These are phyloP conservation scores for Aspergillus novoparasiticus DNA, from an alignment of 2,329 filamentous ascomycete genomes.

Conservation along the genomic window DNA sequence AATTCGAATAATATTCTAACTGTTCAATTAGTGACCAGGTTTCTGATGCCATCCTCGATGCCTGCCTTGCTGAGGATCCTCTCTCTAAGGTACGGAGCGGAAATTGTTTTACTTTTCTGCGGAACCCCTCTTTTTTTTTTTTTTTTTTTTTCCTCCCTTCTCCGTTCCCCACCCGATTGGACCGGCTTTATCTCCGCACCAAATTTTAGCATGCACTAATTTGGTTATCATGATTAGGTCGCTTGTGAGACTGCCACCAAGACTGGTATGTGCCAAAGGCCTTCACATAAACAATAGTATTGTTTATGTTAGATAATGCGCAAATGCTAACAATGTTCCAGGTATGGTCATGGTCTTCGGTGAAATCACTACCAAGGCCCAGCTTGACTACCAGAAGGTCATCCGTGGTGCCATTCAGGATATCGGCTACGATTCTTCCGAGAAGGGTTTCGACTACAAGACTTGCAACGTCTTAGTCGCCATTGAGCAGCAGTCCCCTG, in stretches of 20 bases:
- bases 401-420: slow-evolving; percentile 95
- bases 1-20: slow-evolving; percentile 14
- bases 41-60: slow-evolving; percentile 97
- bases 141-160: slow-evolving; percentile 8
- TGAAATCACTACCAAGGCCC: slow-evolving; percentile 97
- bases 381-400: slow-evolving; percentile 96
- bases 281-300: neutral
- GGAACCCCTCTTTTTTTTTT: slow-evolving; percentile 5
- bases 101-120: slow-evolving; percentile 3
- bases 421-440: slow-evolving; percentile 95
- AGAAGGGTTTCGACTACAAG: slow-evolving; percentile 99
- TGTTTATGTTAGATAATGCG: neutral
- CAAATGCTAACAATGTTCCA: slow-evolving; percentile 24
- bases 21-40: slow-evolving; percentile 73
- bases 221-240: slow-evolving; percentile 50
- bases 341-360: slow-evolving; percentile 96
- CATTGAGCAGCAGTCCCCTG: slow-evolving; percentile 98
- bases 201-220: slow-evolving; percentile 12
- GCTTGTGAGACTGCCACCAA: slow-evolving; percentile 99
- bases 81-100: slow-evolving; percentile 74
- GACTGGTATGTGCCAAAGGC: slow-evolving; percentile 68
- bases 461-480: slow-evolving; percentile 97
- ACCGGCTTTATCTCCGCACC: slow-evolving; percentile 9
- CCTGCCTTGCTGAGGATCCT: slow-evolving; percentile 90
- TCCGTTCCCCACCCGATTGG: slow-evolving; percentile 9